Evolutionary conservation across 495 filamentous ascomycete genomes (phyloP).

Genomic region (Tetracladium setigerum): DNA sequence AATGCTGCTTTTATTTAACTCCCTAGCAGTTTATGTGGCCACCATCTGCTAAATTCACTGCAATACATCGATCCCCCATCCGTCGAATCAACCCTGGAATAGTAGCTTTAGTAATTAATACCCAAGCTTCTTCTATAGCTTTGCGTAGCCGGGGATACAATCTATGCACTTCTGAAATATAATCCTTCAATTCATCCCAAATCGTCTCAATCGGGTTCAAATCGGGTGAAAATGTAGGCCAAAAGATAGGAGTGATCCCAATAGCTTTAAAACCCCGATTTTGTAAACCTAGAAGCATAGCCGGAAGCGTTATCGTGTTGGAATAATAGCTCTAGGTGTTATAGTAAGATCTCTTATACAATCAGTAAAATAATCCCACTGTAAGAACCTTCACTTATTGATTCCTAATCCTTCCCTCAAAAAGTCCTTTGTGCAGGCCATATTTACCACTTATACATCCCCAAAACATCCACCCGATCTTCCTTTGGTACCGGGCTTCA

Average conservation of each 20-base stretch:
- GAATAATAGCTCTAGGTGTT: constrained; percentile 3
- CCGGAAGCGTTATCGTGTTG: constrained; percentile 1
- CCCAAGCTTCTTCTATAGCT: constrained; percentile 8
- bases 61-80: constrained; percentile 4
- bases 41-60: constrained; percentile 5
- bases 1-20: background rate
- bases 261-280: background rate
- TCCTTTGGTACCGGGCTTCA: constrained; percentile 10
- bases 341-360: background rate
- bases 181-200: constrained; percentile 8
- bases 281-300: background rate
- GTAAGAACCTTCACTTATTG: constrained; percentile 1
- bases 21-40: constrained; percentile 3
- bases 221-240: background rate
- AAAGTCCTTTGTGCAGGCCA: constrained; percentile 1
- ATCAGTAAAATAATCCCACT: constrained; percentile 2
- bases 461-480: constrained; percentile 15
- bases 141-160: constrained; percentile 3
- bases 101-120: constrained; percentile 9
- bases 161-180: constrained; percentile 5
- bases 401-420: constrained; percentile 13
- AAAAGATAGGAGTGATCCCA: background rate
- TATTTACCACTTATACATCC: constrained; percentile 5
- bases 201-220: constrained; percentile 8
- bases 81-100: constrained; percentile 3